Percentiles rank a stretch among this genome's conserved stretches.
Evolutionary conservation across 23 red algal genomes (phyloP).

Genomic region (Agarophyton chilense): DNA sequence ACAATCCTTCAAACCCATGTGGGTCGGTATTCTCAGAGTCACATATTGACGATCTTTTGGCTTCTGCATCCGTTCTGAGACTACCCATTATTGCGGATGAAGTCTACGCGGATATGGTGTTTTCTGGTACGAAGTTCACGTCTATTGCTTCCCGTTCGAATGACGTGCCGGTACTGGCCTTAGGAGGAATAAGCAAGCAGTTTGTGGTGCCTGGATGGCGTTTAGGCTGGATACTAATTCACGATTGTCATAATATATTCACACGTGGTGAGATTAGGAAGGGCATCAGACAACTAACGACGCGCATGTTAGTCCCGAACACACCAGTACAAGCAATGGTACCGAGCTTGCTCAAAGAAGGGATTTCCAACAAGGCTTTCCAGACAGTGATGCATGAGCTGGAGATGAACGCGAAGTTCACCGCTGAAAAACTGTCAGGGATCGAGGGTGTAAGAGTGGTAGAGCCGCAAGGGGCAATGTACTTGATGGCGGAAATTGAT

Average conservation of each 20-base stretch:
- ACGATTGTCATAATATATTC: conserved; percentile 72
- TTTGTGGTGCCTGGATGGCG: conserved; percentile 97
- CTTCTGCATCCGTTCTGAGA: conserved; percentile 60
- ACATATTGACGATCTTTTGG: conserved; percentile 75
- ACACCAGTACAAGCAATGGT: conserved; percentile 77
- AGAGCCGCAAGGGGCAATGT: conserved; percentile 88
- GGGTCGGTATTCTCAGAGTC: conserved; percentile 76
- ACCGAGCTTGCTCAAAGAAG: conserved; percentile 60
- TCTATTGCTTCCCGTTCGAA: conserved; percentile 50
- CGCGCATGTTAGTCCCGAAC: conserved; percentile 90
- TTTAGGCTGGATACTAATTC: conserved; percentile 89
- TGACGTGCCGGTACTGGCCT: conserved; percentile 83
- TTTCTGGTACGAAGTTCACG: conserved; percentile 48
- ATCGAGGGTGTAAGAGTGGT: conserved; percentile 59
- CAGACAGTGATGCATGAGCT: conserved; percentile 71
- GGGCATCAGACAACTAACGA: conserved; percentile 81
- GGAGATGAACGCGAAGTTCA: conserved; percentile 69
- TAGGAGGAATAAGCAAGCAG: conserved; percentile 92
- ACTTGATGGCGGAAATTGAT: conserved; percentile 89
- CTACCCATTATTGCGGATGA: conserved; percentile 95
- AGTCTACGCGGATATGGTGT: conserved; percentile 97
- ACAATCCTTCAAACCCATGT: conserved; percentile 99
- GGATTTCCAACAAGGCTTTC: background rate
- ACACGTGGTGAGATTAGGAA: conserved; percentile 38
- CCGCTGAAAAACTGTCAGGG: conserved; percentile 11